Base-by-base conservation (phyloP, 805 yeast genomes). In the Isabelozyma rhagii region DNA sequence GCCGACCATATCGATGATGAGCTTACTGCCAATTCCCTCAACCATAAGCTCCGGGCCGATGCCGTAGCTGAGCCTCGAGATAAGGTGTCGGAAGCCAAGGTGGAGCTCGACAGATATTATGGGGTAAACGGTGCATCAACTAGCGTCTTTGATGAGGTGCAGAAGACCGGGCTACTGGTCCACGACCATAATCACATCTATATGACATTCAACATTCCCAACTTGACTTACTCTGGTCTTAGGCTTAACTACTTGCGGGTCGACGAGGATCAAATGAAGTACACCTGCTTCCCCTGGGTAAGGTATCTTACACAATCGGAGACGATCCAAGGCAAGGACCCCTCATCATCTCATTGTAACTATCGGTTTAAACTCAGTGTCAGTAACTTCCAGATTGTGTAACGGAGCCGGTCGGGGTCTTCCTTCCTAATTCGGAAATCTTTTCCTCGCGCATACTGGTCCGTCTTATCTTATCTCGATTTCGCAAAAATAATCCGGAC, bases 261-360 rank as follows among this genome's bases (percentile, higher is more conserved):
- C 13, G 80, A 79, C 21, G 96, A 87, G 57, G 79, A 77, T 5
- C 77, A 74, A 46, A 63, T 86, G 59, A 72, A 78, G 47, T 84
- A 84, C 55, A 82, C 87, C 5, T 79, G 88, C 41, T 87, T 87
- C 60, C 92, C 94, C 0, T 87, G 96, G 96, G 85, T 87, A 1
- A 73, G 86, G 47, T 85, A 87, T 58, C 67, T 77, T 50, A 78
- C 62, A 8, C 48, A 55, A 40, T 44, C 60, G 2, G 47, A 46
- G 28, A 14, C 25, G 1, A 21, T 48, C 5, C 21, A 25, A 11
- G 11, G 11, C 28, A 21, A 41, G 13, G 15, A 39, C 27, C 31
- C 25, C 14, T 11, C 25, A 41, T 11, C 25, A 41, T 41, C 44
- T 41, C 27, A 21, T n/a, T 41, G 44, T 27, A 40, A 50, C 9